Evolutionary conservation across 2,329 filamentous ascomycete genomes (phyloP).

Genomic region (Stagonosporopsis tanaceti): DNA sequence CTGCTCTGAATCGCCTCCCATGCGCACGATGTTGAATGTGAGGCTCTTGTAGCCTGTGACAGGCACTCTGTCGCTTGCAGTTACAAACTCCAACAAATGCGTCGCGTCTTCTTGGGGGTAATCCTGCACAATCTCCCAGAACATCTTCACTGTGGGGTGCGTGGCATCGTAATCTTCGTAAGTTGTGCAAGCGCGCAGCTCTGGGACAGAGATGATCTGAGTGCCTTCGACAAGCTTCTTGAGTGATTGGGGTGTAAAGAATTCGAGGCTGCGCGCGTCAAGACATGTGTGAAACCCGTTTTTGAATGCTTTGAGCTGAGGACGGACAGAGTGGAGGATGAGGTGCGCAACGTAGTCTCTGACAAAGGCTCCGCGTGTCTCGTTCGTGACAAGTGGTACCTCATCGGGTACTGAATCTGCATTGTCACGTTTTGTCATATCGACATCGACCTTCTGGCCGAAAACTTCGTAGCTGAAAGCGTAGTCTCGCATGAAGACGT

Average conservation of each 20-base stretch:
- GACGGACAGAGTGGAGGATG: conserved; percentile 76
- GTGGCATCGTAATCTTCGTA: conserved; percentile 80
- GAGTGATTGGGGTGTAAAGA: conserved; percentile 59
- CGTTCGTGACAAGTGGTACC: conserved; percentile 78
- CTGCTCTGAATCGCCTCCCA: conserved; percentile 66
- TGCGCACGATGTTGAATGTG: conserved; percentile 83
- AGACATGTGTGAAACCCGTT: conserved; percentile 82
- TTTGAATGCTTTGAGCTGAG: conserved; percentile 82
- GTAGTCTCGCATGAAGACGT: conserved; percentile 84
- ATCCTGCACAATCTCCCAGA: conserved; percentile 80
- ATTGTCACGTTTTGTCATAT: conserved; percentile 55
- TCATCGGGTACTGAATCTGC: conserved; percentile 47
- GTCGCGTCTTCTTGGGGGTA: conserved; percentile 75
- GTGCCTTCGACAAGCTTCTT: conserved; percentile 84
- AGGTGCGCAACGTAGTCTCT: conserved; percentile 86
- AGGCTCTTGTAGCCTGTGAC: conserved; percentile 84
- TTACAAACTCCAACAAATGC: conserved; percentile 90
- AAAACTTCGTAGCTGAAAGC: conserved; percentile 77
- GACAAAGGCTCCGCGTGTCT: conserved; percentile 80
- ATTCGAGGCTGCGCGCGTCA: conserved; percentile 70
- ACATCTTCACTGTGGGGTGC: conserved; percentile 75
- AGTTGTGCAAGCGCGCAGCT: conserved; percentile 73
- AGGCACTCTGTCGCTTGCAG: conserved; percentile 87
- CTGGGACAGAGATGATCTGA: conserved; percentile 78
- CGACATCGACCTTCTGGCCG: conserved; percentile 61